phyloP scores from a whole-genome alignment of 2,329 filamentous ascomycete species.

The Colletotrichum australisinense region DNA sequence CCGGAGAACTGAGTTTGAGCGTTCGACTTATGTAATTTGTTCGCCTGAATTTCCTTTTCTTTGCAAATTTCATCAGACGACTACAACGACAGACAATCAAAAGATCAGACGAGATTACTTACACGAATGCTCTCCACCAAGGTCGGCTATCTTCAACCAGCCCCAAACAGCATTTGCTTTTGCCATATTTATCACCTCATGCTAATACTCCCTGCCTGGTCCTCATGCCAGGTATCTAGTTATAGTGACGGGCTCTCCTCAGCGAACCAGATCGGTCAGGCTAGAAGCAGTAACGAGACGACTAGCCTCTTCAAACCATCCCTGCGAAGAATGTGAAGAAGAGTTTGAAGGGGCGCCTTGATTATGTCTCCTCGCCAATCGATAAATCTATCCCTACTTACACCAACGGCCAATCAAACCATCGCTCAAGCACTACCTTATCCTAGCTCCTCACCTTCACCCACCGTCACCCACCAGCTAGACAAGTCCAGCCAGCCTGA shows the following conservation, averaged over 20 bases:
- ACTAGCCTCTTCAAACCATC: neutral
- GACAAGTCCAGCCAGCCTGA: neutral
- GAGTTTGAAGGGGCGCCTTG: neutral
- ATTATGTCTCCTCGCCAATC: conserved; percentile 24
- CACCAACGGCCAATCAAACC: neutral
- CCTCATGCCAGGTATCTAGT: neutral
- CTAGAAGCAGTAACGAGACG: neutral
- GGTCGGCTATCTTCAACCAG: neutral
- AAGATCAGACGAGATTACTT: neutral
- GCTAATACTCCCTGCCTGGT: neutral
- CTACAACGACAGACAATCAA: neutral
- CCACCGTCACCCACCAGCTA: neutral
- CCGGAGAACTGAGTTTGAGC: no score
- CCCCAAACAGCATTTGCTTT: neutral
- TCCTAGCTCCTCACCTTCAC: no score
- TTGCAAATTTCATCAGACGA: neutral
- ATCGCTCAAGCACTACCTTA: no score
- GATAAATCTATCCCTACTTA: neutral
- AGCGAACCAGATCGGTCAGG: neutral
- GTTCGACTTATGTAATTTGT: no score
- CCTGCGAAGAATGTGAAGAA: conserved; percentile 3
- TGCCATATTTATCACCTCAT: neutral
- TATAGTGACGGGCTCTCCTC: no score
- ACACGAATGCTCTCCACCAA: neutral
- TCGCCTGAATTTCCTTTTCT: neutral